Conservation (phyloP, 257 asterid genomes). For the Penstemon davidsonii region DNA sequence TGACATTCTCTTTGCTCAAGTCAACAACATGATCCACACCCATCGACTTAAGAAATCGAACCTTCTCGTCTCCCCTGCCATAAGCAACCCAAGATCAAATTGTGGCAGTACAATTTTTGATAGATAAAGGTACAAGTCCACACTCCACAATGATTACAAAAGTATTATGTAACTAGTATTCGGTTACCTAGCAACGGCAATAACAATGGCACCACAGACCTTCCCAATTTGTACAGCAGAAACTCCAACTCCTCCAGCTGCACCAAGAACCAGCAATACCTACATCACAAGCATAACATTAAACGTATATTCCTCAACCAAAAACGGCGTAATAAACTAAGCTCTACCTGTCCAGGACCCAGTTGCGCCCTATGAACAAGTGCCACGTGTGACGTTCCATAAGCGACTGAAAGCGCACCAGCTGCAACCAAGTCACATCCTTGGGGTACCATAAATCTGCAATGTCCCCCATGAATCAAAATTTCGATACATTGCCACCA, state of each 20-base stretch:
- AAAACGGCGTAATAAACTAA: constrained; percentile 2
- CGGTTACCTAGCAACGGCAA: constrained; percentile 87
- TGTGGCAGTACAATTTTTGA: constrained; percentile 16
- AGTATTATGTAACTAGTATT: neutral
- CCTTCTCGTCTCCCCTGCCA: constrained; percentile 82
- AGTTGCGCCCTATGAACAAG: constrained; percentile 85
- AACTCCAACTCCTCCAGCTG: constrained; percentile 98
- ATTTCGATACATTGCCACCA: too few species aligned
- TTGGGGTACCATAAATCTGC: constrained; percentile 73
- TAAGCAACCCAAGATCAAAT: constrained; percentile 22
- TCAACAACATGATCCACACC: constrained; percentile 92
- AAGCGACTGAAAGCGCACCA: constrained; percentile 88
- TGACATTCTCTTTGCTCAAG: constrained; percentile 63
- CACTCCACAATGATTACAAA: neutral
- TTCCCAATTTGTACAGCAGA: constrained; percentile 96
- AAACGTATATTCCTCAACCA: neutral
- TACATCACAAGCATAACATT: constrained; percentile 26
- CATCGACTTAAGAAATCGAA: constrained; percentile 62
- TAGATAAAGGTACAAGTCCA: constrained; percentile 7
- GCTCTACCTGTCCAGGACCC: constrained; percentile 59
- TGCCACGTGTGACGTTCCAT: constrained; percentile 94
- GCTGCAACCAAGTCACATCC: constrained; percentile 88
- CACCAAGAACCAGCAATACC: constrained; percentile 98
- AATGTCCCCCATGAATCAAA: constrained; percentile 11
- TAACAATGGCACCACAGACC: constrained; percentile 76